A percentile compares a stretch with the other conserved stretches of the same genome.
These are phyloP conservation scores for Chara braunii DNA, from an alignment of 139 green algal species.

Conservation along the genomic window DNA sequence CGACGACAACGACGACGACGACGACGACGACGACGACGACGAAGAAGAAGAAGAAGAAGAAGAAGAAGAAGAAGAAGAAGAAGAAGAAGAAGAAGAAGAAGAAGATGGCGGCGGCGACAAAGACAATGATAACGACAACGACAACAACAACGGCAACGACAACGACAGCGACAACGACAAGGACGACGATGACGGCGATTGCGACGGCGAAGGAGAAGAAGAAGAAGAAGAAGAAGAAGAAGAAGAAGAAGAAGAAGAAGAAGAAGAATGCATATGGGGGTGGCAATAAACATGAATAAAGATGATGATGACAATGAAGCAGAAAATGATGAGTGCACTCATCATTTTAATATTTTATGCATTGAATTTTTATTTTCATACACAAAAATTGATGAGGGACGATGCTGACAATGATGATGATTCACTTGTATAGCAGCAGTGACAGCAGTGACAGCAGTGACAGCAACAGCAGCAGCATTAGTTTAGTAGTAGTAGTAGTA, in stretches of 20 bases:
- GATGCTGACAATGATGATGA: background rate
- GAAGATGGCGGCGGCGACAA: background rate
- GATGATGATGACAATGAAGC: background rate
- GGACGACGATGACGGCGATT: background rate
- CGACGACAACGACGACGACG: background rate
- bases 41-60: background rate
- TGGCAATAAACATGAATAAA: background rate
- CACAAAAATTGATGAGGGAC: background rate
- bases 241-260: background rate
- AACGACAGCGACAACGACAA: constrained; percentile 2
- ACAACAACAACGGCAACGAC: background rate
- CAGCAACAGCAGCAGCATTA: background rate
- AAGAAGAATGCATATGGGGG: background rate
- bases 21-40: background rate
- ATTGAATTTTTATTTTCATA: background rate
- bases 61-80: background rate
- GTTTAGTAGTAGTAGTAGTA: no score
- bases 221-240: background rate
- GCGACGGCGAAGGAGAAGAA: background rate
- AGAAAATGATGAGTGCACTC: background rate
- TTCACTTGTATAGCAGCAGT: background rate
- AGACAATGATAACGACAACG: background rate
- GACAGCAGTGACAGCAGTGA: background rate
- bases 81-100: background rate
- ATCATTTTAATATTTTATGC: background rate